Evolutionary conservation across 2,329 filamentous ascomycete species (phyloP).

Genomic region (Neonectria faginata): DNA sequence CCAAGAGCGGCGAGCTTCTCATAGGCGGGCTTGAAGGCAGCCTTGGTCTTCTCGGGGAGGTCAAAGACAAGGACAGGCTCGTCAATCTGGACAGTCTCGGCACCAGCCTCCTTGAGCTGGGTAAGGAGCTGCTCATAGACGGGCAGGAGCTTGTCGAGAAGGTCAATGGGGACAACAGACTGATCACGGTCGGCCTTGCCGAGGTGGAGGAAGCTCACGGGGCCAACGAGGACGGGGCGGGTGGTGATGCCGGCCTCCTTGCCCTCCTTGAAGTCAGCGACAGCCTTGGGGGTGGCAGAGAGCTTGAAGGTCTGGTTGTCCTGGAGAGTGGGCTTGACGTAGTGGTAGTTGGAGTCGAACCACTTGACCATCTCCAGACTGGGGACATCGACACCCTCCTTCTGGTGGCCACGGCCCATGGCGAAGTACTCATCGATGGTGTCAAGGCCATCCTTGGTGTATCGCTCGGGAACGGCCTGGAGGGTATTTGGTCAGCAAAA

Average conservation of each 20-base stretch:
- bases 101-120: slow-evolving; percentile 96
- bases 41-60: slow-evolving; percentile 88
- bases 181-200: slow-evolving; percentile 98
- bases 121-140: slow-evolving; percentile 93
- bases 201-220: slow-evolving; percentile 96
- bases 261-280: slow-evolving; percentile 93
- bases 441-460: slow-evolving; percentile 89
- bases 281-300: slow-evolving; percentile 87
- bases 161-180: slow-evolving; percentile 90
- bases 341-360: slow-evolving; percentile 99
- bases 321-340: slow-evolving; percentile 98
- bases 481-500: slow-evolving; percentile 28
- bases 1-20: slow-evolving; percentile 85
- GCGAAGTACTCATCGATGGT: slow-evolving; percentile 97
- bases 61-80: slow-evolving; percentile 98
- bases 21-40: slow-evolving; percentile 97
- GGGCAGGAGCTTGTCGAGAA: slow-evolving; percentile 92
- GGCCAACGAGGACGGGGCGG: slow-evolving; percentile 93
- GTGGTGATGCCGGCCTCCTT: slow-evolving; percentile 96
- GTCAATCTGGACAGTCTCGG: slow-evolving; percentile 97
- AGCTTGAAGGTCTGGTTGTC: slow-evolving; percentile 98
- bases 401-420: slow-evolving; percentile 99
- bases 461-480: slow-evolving; percentile 90
- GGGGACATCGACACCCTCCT: slow-evolving; percentile 91
- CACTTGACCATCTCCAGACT: slow-evolving; percentile 99